Percentiles rank a stretch among this genome's conserved stretches.
These are phyloP conservation scores for Trypanosoma melophagium DNA, from an alignment of 208 protist genomes.

Conservation along the genomic window DNA sequence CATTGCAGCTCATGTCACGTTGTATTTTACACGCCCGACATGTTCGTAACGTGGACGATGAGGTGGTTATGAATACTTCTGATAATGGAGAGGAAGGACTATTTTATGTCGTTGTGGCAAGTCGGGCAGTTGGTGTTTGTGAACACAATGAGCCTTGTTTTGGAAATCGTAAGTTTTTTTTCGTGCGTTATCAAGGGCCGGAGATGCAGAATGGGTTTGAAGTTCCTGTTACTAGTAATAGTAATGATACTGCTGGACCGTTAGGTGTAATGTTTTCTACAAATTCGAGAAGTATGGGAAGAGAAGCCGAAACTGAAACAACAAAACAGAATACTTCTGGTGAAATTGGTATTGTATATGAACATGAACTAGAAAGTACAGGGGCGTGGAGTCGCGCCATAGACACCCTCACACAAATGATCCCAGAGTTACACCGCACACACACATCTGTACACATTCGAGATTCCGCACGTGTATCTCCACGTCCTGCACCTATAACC, in stretches of 20 bases:
- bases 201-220: not conserved
- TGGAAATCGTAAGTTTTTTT: slow-evolving; percentile 83
- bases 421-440: not conserved
- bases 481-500: not conserved
- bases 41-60: slow-evolving; percentile 45
- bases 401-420: not conserved
- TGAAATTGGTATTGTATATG: too few species aligned
- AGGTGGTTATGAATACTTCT: not conserved
- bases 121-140: slow-evolving; percentile 53
- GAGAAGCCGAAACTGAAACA: too few species aligned
- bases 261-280: too few species aligned
- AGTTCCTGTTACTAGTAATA: not conserved
- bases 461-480: not conserved
- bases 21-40: slow-evolving; percentile 47
- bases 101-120: slow-evolving; percentile 68
- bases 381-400: slow-evolving; percentile 5
- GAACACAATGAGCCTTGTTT: slow-evolving; percentile 61
- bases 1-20: slow-evolving; percentile 59
- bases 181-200: slow-evolving; percentile 23
- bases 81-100: slow-evolving; percentile 4
- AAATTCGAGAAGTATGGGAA: too few species aligned
- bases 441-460: not conserved
- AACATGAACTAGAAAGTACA: not conserved
- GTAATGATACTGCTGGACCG: not conserved
- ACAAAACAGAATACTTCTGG: too few species aligned